phyloP scores from a whole-genome alignment of 2,329 filamentous ascomycete species.

The Arthrobotrys pseudoclavata region DNA sequence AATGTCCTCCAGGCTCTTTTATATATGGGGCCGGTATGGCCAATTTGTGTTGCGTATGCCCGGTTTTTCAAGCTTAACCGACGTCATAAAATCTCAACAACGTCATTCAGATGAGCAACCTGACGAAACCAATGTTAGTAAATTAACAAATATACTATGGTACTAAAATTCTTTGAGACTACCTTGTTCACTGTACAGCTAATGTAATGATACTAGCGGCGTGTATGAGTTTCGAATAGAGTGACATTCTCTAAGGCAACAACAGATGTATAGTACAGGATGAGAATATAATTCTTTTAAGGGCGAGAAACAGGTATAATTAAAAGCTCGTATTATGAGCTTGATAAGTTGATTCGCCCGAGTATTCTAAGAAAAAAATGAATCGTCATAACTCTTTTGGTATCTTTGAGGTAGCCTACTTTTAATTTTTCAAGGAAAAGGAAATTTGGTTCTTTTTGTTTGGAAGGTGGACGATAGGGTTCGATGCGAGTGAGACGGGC shows the following conservation, averaged over 20 bases:
- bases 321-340: neutral
- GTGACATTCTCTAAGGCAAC: neutral
- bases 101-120: neutral
- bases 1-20: too few species aligned
- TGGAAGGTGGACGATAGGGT: neutral
- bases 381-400: neutral
- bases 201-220: too few species aligned
- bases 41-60: neutral
- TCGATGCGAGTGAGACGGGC: neutral
- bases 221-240: neutral
- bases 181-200: too few species aligned
- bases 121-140: neutral
- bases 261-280: neutral
- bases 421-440: neutral
- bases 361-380: neutral
- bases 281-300: neutral
- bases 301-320: neutral
- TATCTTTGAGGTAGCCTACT: neutral
- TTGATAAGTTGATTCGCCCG: neutral
- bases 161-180: neutral
- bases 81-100: constrained; percentile 30
- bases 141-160: neutral
- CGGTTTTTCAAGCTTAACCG: neutral
- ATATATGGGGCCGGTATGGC: neutral
- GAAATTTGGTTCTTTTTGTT: neutral